Evolutionary conservation across 495 filamentous ascomycete species (phyloP).

Genomic region (Trichoderma reesei): DNA sequence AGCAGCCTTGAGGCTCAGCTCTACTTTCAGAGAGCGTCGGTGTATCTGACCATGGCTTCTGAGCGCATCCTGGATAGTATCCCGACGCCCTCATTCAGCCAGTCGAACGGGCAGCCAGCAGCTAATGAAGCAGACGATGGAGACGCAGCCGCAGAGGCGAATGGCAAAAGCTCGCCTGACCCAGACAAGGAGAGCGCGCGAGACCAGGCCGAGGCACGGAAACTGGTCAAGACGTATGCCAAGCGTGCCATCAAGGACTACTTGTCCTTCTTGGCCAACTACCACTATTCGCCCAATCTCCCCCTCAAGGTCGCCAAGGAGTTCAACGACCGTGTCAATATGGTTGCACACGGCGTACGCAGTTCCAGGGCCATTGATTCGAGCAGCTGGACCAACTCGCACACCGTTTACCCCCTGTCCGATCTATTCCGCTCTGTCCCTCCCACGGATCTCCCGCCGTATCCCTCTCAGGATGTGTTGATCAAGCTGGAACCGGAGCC

Average conservation of each 20-base stretch:
- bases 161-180: constrained; percentile 16
- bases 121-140: neutral
- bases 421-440: constrained; percentile 47
- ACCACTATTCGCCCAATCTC: constrained; percentile 67
- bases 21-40: constrained; percentile 66
- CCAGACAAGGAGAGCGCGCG: constrained; percentile 32
- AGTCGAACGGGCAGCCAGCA: neutral
- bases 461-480: constrained; percentile 36
- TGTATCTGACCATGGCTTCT: constrained; percentile 61
- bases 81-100: constrained; percentile 6
- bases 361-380: constrained; percentile 16
- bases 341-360: constrained; percentile 31
- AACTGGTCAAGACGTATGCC: constrained; percentile 56
- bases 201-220: constrained; percentile 48
- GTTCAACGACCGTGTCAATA: constrained; percentile 54
- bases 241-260: constrained; percentile 67
- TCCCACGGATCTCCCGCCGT: constrained; percentile 46
- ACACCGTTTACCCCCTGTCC: constrained; percentile 38
- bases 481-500: constrained; percentile 3
- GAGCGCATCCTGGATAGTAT: constrained; percentile 49
- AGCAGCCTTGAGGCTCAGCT: constrained; percentile 63
- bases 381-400: constrained; percentile 12
- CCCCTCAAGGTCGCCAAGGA: constrained; percentile 54
- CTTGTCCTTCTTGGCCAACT: constrained; percentile 53
- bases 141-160: neutral